phyloP scores from a whole-genome alignment of 805 yeast species.

The Barnettozyma salicaria region DNA sequence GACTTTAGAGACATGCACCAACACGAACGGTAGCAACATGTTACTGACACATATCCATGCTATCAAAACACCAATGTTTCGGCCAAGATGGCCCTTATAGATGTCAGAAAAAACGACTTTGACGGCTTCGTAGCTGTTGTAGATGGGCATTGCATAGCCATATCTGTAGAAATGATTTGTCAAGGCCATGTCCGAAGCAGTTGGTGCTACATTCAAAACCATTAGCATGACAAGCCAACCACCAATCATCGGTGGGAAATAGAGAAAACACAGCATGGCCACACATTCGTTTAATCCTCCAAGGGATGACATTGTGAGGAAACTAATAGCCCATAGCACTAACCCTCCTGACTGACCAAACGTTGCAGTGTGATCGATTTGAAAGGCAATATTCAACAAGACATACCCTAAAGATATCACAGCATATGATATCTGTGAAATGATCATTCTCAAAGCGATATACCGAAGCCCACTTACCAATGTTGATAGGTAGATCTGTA shows the following conservation, averaged over 20 bases:
- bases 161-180: slow-evolving; percentile 49
- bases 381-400: slow-evolving; percentile 59
- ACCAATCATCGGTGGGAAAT: slow-evolving; percentile 59
- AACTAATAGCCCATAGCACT: slow-evolving; percentile 63
- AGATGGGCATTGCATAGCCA: slow-evolving; percentile 65
- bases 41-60: slow-evolving; percentile 54
- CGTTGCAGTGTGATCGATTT: slow-evolving; percentile 46
- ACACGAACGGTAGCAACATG: slow-evolving; percentile 36
- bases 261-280: slow-evolving; percentile 42
- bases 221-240: slow-evolving; percentile 70
- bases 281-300: slow-evolving; percentile 67
- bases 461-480: slow-evolving; percentile 38
- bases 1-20: slow-evolving; percentile 23
- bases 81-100: slow-evolving; percentile 50
- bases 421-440: slow-evolving; percentile 47
- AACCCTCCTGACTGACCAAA: slow-evolving; percentile 68
- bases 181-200: slow-evolving; percentile 56
- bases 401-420: slow-evolving; percentile 53
- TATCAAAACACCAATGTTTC: slow-evolving; percentile 50
- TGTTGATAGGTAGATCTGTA: slow-evolving; percentile 33
- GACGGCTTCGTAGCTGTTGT: slow-evolving; percentile 53
- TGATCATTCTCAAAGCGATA: slow-evolving; percentile 34
- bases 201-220: slow-evolving; percentile 55
- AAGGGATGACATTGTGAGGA: slow-evolving; percentile 61
- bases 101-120: slow-evolving; percentile 55